phyloP scores from a whole-genome alignment of 805 yeast species.

The Jamesozyma spencerorum region DNA sequence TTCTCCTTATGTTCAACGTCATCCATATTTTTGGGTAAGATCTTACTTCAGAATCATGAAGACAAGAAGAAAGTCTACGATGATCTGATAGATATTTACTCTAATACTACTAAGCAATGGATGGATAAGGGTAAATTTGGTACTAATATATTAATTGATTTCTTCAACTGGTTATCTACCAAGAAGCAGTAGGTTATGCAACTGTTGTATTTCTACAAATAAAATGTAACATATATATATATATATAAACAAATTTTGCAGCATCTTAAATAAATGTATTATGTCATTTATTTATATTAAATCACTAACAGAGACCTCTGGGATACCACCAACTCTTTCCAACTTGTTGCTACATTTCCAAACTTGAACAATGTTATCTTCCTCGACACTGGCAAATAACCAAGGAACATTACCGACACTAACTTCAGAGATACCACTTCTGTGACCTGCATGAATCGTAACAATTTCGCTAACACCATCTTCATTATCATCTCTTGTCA shows the following conservation, averaged over 20 bases:
- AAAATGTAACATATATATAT: not conserved
- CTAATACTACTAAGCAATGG: slow-evolving; percentile 53
- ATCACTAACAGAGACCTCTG: slow-evolving; percentile 1
- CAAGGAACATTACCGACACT: slow-evolving; percentile 64
- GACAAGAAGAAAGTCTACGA: slow-evolving; percentile 33
- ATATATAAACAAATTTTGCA: not conserved
- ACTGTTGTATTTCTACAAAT: not conserved
- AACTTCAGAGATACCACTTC: slow-evolving; percentile 65
- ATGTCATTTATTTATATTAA: too few relatives aligned
- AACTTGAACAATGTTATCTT: slow-evolving; percentile 38
- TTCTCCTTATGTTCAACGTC: slow-evolving; percentile 49
- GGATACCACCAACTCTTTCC: slow-evolving; percentile 24
- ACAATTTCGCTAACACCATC: slow-evolving; percentile 84
- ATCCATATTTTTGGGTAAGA: slow-evolving; percentile 48
- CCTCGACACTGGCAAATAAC: slow-evolving; percentile 54
- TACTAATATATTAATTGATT: slow-evolving; percentile 53
- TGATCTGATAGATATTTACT: slow-evolving; percentile 46
- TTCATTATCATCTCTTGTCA: slow-evolving; percentile 76
- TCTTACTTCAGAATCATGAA: slow-evolving; percentile 32
- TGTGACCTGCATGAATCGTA: slow-evolving; percentile 91
- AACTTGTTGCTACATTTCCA: slow-evolving; percentile 36
- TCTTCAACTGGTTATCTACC: slow-evolving; percentile 70
- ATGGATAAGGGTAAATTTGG: slow-evolving; percentile 28
- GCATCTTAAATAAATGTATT: too few relatives aligned
- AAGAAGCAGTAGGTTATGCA: slow-evolving; percentile 27